Evolutionary conservation across 148 eudicot species (phyloP).

Genomic region (Cornus suecica): DNA sequence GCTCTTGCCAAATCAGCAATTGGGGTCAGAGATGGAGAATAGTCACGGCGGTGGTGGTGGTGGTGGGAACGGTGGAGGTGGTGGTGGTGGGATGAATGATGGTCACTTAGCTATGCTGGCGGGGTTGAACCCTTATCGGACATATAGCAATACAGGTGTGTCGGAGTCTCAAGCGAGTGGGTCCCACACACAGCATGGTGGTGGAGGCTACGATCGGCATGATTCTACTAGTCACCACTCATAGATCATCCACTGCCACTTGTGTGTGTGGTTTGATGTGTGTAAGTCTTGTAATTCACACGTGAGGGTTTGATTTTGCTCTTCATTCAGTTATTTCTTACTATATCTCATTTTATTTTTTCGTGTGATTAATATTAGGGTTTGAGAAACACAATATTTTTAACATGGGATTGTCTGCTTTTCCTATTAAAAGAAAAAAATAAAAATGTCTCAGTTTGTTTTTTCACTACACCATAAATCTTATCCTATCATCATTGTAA

Average conservation of each 20-base stretch:
- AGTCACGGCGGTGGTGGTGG: slow-evolving; percentile 21
- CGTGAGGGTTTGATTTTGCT: slow-evolving; percentile 46
- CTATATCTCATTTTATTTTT: slow-evolving; percentile 14
- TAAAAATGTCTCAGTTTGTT: slow-evolving; percentile 9
- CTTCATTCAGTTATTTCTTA: slow-evolving; percentile 7
- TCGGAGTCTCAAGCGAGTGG: slow-evolving; percentile 72
- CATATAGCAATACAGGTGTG: slow-evolving; percentile 23
- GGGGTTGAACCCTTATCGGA: slow-evolving; percentile 54
- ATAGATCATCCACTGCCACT: slow-evolving; percentile 9
- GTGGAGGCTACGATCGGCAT: slow-evolving; percentile 58
- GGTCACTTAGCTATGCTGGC: slow-evolving; percentile 59
- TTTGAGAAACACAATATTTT: slow-evolving; percentile 28
- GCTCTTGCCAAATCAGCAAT: slow-evolving; percentile 65
- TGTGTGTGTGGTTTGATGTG: slow-evolving; percentile 24
- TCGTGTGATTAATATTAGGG: slow-evolving; percentile 42
- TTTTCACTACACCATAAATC: slow-evolving; percentile 6
- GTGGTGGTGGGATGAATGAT: slow-evolving; percentile 23
- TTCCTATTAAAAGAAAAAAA: not conserved
- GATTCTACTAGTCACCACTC: slow-evolving; percentile 58
- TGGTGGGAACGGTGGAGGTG: slow-evolving; percentile 10
- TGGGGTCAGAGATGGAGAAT: slow-evolving; percentile 34
- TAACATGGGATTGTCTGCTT: slow-evolving; percentile 26
- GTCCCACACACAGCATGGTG: slow-evolving; percentile 56
- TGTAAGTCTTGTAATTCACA: slow-evolving; percentile 19
- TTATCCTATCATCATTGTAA: slow-evolving; percentile 4